A percentile compares a stretch with the other conserved stretches of the same genome.
Conservation (phyloP, 1,139 yeast genomes). For the Hyphopichia pseudoburtonii region DNA sequence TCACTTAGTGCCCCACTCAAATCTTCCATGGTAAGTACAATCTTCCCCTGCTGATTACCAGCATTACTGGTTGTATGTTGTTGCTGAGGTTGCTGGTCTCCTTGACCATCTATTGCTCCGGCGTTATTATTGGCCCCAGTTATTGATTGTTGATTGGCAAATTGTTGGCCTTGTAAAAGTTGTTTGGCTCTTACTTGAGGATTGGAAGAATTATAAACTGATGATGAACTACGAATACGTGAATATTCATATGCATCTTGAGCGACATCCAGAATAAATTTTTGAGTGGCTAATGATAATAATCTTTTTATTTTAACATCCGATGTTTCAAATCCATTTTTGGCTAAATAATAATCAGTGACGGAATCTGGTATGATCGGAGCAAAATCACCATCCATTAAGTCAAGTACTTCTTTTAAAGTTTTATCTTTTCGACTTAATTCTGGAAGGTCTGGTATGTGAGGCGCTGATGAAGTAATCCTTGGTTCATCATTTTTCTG, state of each 20-base stretch:
- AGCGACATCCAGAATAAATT: conserved; percentile 90
- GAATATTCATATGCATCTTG: conserved; percentile 96
- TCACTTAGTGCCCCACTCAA: conserved; percentile 85
- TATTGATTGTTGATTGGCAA: conserved; percentile 44
- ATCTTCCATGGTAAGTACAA: conserved; percentile 85
- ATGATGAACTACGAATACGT: conserved; percentile 78
- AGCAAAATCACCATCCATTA: conserved; percentile 87
- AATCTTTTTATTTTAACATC: conserved; percentile 81
- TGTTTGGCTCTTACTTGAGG: conserved; percentile 88
- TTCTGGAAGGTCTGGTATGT: conserved; percentile 61
- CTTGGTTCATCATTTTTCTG: conserved; percentile 5
- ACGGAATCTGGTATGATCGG: conserved; percentile 98
- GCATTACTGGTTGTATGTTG: conserved; percentile 40
- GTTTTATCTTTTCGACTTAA: conserved; percentile 84
- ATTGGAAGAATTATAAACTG: conserved; percentile 79
- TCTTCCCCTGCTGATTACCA: conserved; percentile 69
- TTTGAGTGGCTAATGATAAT: conserved; percentile 92
- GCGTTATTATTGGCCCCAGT: conserved; percentile 40
- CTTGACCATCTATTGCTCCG: conserved; percentile 36
- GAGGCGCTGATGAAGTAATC: conserved; percentile 2
- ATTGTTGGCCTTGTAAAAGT: conserved; percentile 66
- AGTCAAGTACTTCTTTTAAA: conserved; percentile 75
- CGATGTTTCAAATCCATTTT: conserved; percentile 83
- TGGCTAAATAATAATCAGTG: conserved; percentile 88
- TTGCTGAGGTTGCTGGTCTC: conserved; percentile 33